Evolutionary conservation across 164 flowering plant species (phyloP), one percentile per base, ranked within the genome.

Genomic region (Malania oleifera): DNA sequence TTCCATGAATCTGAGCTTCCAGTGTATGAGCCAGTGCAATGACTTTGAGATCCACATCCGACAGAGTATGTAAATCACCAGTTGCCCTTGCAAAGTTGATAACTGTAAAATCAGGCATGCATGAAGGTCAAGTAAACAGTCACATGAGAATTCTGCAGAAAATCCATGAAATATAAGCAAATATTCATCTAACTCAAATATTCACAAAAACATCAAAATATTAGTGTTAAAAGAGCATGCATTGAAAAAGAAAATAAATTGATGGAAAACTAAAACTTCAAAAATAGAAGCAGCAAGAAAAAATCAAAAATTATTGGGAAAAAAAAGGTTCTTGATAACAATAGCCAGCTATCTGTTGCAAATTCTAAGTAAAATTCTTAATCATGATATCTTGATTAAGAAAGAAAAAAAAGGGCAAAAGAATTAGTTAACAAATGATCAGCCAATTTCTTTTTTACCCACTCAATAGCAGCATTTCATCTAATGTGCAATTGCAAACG

Each of bases 11-110:
- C 63, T 85, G 89, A 53, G 89, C 76, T 73, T 93, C 97, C 74
- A 93, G 62, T 22, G 84, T 88, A 47, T 88, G 84, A 10, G 99
- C 82, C 65, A 93, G 64, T 3, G 97, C 97, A 73, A 93, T 91
- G 18, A 93, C 83, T 69, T 93, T 93, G 5, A 93, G 71, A 78
- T 93, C 99, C 51, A 93, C 95, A 73, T 90, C 99, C 1, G 96
- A 90, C 39, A 93, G 92, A 0, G 95, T 88, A 66, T 91, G 95
- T 47, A 93, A 65, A 61, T 93, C 99, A 61, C 99, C 99, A 62
- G 97, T 93, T 10, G 76, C 95, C 68, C 84, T 85, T 10, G 99
- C 92, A 73, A 93, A 93, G 68, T 70, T 81, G 62, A 83, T 62
- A 52, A 85, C 99, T 93, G 83, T 27, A 52, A 8, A 46, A 20